Evolutionary conservation across 208 protist genomes (phyloP).

Genomic region (Acanthamoeba royreba): DNA sequence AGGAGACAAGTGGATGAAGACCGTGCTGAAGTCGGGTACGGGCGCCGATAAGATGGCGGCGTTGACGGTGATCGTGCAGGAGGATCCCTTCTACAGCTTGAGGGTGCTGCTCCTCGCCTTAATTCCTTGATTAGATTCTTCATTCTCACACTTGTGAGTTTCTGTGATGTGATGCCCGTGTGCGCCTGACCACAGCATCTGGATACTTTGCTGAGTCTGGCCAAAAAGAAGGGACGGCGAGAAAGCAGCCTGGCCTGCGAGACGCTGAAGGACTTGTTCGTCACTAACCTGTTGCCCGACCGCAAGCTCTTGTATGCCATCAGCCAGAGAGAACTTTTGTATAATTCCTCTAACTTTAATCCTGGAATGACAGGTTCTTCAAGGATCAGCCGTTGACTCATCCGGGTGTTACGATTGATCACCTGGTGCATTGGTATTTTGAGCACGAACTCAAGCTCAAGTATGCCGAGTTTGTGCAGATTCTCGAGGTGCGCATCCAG

Average conservation of each 20-base stretch:
- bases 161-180: not conserved
- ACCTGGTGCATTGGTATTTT: constrained; percentile 41
- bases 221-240: constrained; percentile 43
- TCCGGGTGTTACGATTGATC: not conserved
- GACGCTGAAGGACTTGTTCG: not conserved
- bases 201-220: constrained; percentile 26
- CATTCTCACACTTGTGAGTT: not conserved
- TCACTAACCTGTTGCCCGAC: constrained; percentile 33
- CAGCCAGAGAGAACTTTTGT: not conserved
- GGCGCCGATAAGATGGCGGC: constrained; percentile 52
- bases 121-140: not conserved
- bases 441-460: constrained; percentile 47
- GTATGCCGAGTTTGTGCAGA: constrained; percentile 32
- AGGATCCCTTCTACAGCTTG: not conserved
- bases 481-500: not conserved
- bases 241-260: constrained; percentile 34
- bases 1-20: constrained; percentile 39
- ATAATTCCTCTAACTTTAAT: not conserved
- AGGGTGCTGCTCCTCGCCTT: not conserved
- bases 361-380: not conserved
- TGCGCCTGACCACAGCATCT: not conserved
- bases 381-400: not conserved
- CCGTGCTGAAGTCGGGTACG: constrained; percentile 54
- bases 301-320: not conserved
- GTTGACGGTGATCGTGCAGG: constrained; percentile 46